Percentiles rank a stretch among this genome's conserved stretches.
These are phyloP conservation scores for Amanita polypyramis DNA, from an alignment of 768 basidiomycete species.

Conservation along the genomic window DNA sequence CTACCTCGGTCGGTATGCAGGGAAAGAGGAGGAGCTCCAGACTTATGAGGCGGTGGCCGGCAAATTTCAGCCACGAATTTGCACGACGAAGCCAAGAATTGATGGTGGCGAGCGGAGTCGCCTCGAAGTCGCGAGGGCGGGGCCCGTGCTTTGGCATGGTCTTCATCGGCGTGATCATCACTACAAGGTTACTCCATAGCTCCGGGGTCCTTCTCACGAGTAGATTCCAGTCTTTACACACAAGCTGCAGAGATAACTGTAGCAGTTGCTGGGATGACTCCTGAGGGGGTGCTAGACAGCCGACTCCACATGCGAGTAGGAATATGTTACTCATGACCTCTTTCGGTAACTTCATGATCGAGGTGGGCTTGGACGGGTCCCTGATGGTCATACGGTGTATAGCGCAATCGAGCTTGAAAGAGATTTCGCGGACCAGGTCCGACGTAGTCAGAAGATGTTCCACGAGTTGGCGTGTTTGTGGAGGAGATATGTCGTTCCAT, in stretches of 20 bases:
- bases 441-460: no score
- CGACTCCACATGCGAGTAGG: background rate
- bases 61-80: background rate
- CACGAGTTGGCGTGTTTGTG: no score
- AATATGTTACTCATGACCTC: background rate
- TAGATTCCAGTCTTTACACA: background rate
- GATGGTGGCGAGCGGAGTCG: background rate
- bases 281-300: background rate
- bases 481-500: no score
- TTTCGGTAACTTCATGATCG: background rate
- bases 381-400: background rate
- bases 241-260: constrained; percentile 11
- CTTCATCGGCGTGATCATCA: background rate
- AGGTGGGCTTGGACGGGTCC: background rate
- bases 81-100: background rate
- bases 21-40: background rate
- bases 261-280: constrained; percentile 16
- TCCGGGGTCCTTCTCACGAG: background rate
- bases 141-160: background rate
- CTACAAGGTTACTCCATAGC: background rate
- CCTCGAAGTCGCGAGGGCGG: no score
- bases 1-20: background rate
- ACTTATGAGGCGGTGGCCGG: background rate
- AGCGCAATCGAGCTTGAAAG: no score
- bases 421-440: no score